Percentiles rank a stretch among this genome's conserved stretches.
Conservation (phyloP, 2,329 filamentous ascomycete genomes). For the Nemania bipapillata region DNA sequence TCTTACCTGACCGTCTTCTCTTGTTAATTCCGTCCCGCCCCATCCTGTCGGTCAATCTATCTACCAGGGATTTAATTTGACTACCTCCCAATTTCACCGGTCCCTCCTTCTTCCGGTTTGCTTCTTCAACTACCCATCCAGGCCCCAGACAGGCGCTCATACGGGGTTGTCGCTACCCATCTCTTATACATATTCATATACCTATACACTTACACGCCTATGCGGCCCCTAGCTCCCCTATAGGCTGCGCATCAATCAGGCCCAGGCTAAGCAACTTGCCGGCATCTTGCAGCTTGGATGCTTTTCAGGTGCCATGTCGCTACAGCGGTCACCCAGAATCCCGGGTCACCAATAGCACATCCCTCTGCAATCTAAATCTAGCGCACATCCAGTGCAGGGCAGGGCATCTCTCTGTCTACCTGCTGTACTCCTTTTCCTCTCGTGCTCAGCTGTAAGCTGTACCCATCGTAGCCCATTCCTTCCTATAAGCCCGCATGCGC, state of each 20-base stretch:
- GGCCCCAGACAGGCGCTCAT: not conserved
- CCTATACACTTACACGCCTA: not conserved
- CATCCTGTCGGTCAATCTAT: not conserved
- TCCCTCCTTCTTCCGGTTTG: conserved; percentile 3
- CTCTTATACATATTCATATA: conserved; percentile 3
- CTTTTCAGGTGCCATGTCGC: conserved; percentile 38
- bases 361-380: conserved; percentile 8
- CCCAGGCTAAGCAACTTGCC: conserved; percentile 16
- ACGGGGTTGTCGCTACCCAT: not conserved
- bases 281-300: conserved; percentile 35
- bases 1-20: conserved; percentile 18
- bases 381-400: conserved; percentile 11
- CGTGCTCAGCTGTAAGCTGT: conserved; percentile 1
- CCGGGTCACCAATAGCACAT: conserved; percentile 39
- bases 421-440: conserved; percentile 7
- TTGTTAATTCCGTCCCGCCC: not conserved
- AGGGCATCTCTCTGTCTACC: conserved; percentile 1
- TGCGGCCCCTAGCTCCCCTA: not conserved
- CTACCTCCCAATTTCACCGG: conserved; percentile 4
- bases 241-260: conserved; percentile 17
- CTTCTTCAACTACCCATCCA: not conserved
- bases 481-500: conserved; percentile 25
- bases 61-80: conserved; percentile 1
- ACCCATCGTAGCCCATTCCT: conserved; percentile 11
- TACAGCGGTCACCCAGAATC: conserved; percentile 38